These are phyloP conservation scores for Fagus crenata DNA, from an alignment of 306 rosid species.

Conservation along the genomic window DNA sequence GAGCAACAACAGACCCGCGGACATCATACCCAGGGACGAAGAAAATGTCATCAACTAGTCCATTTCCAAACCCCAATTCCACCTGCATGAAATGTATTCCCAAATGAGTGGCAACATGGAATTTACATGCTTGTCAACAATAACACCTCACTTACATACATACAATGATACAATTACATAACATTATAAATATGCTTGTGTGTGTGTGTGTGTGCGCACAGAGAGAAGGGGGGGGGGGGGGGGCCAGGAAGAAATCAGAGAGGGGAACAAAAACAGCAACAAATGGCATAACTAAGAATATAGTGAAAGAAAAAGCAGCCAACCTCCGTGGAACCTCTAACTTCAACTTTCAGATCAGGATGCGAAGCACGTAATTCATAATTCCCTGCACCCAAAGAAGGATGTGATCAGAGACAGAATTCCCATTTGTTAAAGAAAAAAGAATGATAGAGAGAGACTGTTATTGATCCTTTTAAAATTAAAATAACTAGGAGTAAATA, in stretches of 20 bases:
- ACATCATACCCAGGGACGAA: slow-evolving; percentile 81
- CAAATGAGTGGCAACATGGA: slow-evolving; percentile 25
- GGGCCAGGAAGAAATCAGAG: slow-evolving; percentile 10
- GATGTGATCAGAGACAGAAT: slow-evolving; percentile 7
- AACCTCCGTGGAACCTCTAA: slow-evolving; percentile 81
- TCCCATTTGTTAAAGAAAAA: slow-evolving; percentile 11
- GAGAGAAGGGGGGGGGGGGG: neutral
- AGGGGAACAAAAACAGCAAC: slow-evolving; percentile 12
- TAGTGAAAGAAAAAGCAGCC: slow-evolving; percentile 30
- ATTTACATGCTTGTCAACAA: slow-evolving; percentile 23
- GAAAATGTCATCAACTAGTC: slow-evolving; percentile 62
- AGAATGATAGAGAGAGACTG: neutral
- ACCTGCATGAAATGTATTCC: slow-evolving; percentile 59
- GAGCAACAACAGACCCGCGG: slow-evolving; percentile 87
- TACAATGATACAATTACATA: too few relatives aligned
- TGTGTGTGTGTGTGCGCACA: neutral
- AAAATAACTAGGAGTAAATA: neutral
- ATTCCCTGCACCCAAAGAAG: slow-evolving; percentile 58
- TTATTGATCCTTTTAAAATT: neutral
- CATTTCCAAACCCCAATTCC: slow-evolving; percentile 83
- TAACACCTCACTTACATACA: neutral
- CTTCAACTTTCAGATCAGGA: slow-evolving; percentile 74
- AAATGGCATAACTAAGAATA: slow-evolving; percentile 20
- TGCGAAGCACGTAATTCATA: slow-evolving; percentile 79
- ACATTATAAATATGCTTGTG: neutral